Evolutionary conservation across 1,284 basidiomycete genomes (phyloP), one percentile per base, ranked within the genome.

Genomic region (Pseudozyma flocculosa): DNA sequence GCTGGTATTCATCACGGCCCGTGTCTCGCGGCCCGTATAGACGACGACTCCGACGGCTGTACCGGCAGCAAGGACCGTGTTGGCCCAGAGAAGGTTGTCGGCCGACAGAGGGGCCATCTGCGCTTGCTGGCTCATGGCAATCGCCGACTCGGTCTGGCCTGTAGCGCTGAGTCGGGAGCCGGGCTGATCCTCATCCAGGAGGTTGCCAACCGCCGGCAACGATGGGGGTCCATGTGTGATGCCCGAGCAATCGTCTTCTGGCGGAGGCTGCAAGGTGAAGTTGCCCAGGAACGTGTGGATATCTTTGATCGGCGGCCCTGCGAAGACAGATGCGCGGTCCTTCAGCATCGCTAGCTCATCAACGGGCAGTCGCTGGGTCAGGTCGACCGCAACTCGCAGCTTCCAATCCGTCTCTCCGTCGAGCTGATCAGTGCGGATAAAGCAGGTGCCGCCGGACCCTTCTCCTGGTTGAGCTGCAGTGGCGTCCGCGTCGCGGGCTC

Each of bases 391-490:
- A 1, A 96, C 87, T 11, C 90, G 86, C 45, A 97, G 82, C 79
- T 99, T 99, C 95, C 95, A 98, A 72, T 98, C 95, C 1, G 95
- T 99, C 80, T 99, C 95, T 40, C 95, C 95, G 69, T 99, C 95
- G 11, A 99, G 83, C 76, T 98, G 95, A 79, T 99, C 95, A 0
- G 95, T 99, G 5, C 94, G 84, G 48, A 99, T 89, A 79, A 98
- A 99, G 78, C 94, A 97, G 1, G 92, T 93, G 2, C 95, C 95
- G 30, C 87, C 86, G 4, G 84, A 79, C 62, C 92, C 93, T n/a
- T 50, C 50, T 9, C 48, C 34, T 10, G 49, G 7, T 29, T 29
- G 29, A 13, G 29, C 13, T 5, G 13, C 7, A 29, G 29, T 5
- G 7, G 26, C 26, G 5, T 29, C 11, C 26, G 26, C 26, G 5